Percentiles rank a stretch among this genome's conserved stretches.
phyloP scores from a whole-genome alignment of 306 rosid species.

The Purshia tridentata region DNA sequence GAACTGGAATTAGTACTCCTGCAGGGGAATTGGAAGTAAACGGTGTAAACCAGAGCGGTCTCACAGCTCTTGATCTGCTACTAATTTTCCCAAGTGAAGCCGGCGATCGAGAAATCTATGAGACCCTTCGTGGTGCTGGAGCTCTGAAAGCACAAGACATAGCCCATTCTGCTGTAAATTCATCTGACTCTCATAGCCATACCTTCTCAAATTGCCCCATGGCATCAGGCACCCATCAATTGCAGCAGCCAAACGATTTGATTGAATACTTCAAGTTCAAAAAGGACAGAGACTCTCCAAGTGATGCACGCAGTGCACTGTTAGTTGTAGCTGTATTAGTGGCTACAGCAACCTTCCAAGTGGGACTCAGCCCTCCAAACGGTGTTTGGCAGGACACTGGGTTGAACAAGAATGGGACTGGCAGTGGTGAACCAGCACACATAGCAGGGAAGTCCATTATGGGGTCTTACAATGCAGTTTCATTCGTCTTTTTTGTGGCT shows the following conservation, averaged over 20 bases:
- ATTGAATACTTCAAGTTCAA: slow-evolving; percentile 33
- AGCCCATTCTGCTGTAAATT: neutral
- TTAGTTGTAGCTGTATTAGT: slow-evolving; percentile 30
- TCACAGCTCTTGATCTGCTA: slow-evolving; percentile 31
- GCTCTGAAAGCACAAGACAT: slow-evolving; percentile 19
- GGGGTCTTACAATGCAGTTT: neutral
- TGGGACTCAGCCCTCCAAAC: slow-evolving; percentile 32
- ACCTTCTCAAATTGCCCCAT: neutral
- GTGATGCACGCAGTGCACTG: slow-evolving; percentile 25
- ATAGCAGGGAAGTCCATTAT: slow-evolving; percentile 10
- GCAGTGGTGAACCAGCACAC: neutral
- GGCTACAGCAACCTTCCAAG: slow-evolving; percentile 33
- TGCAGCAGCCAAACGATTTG: neutral
- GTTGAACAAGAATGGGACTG: neutral
- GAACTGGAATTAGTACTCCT: neutral
- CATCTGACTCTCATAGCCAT: neutral
- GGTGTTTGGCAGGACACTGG: slow-evolving; percentile 28
- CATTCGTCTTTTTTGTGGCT: neutral
- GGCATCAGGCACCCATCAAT: neutral
- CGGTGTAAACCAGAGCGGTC: slow-evolving; percentile 16
- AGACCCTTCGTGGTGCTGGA: slow-evolving; percentile 19
- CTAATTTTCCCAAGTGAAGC: slow-evolving; percentile 34
- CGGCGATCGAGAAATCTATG: slow-evolving; percentile 29
- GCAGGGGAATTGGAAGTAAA: slow-evolving; percentile 2
- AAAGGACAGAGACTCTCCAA: slow-evolving; percentile 36